phyloP scores from a whole-genome alignment of 2,329 filamentous ascomycete species.

The Claviceps sp. region DNA sequence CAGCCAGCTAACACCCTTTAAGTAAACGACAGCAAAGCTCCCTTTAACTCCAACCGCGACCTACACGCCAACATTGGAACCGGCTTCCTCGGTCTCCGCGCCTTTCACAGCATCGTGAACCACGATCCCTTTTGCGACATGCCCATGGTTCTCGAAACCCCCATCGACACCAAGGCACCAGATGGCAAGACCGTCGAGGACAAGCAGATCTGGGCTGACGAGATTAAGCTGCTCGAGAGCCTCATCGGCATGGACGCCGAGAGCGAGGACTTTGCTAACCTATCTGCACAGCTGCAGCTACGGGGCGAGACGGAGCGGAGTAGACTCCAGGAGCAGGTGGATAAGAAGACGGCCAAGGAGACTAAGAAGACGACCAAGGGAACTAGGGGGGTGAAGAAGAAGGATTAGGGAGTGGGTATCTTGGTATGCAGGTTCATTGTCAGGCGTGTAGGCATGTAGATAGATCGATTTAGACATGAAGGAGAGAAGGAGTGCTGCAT shows the following conservation, averaged over 20 bases:
- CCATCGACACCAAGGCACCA: constrained; percentile 58
- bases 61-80: constrained; percentile 94
- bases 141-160: constrained; percentile 94
- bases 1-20: constrained; percentile 8
- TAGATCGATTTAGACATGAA: too few relatives aligned
- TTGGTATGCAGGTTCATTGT: too few relatives aligned
- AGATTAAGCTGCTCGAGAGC: constrained; percentile 88
- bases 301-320: constrained; percentile 58
- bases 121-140: constrained; percentile 59
- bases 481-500: too few relatives aligned
- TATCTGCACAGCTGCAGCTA: constrained; percentile 53
- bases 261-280: constrained; percentile 52
- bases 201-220: constrained; percentile 73
- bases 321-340: constrained; percentile 66
- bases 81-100: constrained; percentile 77
- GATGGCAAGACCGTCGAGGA: constrained; percentile 62
- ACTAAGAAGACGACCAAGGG: constrained; percentile 12
- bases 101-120: constrained; percentile 89
- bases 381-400: constrained; percentile 1
- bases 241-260: constrained; percentile 75
- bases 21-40: constrained; percentile 92
- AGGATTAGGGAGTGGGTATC: not conserved
- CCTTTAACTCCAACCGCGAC: constrained; percentile 68
- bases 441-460: too few relatives aligned
- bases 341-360: constrained; percentile 55